These are phyloP conservation scores for Amphicarpaea edgeworthii DNA, from an alignment of 306 rosid species.

Conservation along the genomic window DNA sequence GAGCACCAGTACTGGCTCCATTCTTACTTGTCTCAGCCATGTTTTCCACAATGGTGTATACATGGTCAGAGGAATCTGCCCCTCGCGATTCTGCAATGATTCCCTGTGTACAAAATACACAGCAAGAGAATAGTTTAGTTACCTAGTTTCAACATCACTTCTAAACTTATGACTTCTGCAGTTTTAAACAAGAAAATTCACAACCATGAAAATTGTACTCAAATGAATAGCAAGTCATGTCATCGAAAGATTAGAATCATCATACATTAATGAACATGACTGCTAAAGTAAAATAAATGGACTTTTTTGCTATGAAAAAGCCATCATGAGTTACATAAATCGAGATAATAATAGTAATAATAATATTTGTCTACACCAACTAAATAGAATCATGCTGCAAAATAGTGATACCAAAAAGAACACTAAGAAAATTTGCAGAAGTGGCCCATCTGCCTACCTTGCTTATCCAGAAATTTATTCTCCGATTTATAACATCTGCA, in stretches of 20 bases:
- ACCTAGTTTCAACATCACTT: constrained; percentile 41
- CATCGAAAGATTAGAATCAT: constrained; percentile 18
- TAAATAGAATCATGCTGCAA: constrained; percentile 4
- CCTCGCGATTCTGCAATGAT: constrained; percentile 71
- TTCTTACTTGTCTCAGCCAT: constrained; percentile 69
- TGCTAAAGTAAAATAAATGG: not conserved
- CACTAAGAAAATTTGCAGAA: not conserved
- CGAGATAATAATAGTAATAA: not conserved
- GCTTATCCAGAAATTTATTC: constrained; percentile 90
- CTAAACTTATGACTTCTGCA: constrained; percentile 5
- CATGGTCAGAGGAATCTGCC: constrained; percentile 64
- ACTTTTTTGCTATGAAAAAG: not conserved
- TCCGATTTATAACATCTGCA: constrained; percentile 69
- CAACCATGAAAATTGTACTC: not conserved
- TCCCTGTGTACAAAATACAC: constrained; percentile 60
- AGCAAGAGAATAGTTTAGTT: not conserved
- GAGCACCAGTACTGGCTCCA: constrained; percentile 62
- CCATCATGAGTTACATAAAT: constrained; percentile 10
- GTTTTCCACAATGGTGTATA: constrained; percentile 71
- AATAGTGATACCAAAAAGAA: constrained; percentile 24
- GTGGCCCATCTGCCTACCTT: constrained; percentile 61
- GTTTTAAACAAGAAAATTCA: constrained; percentile 22
- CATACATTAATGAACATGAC: not conserved
- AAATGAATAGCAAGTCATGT: constrained; percentile 22
- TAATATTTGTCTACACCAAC: not conserved